Base-by-base conservation (phyloP, 805 yeast genomes). In the Myxozyma udenii region DNA sequence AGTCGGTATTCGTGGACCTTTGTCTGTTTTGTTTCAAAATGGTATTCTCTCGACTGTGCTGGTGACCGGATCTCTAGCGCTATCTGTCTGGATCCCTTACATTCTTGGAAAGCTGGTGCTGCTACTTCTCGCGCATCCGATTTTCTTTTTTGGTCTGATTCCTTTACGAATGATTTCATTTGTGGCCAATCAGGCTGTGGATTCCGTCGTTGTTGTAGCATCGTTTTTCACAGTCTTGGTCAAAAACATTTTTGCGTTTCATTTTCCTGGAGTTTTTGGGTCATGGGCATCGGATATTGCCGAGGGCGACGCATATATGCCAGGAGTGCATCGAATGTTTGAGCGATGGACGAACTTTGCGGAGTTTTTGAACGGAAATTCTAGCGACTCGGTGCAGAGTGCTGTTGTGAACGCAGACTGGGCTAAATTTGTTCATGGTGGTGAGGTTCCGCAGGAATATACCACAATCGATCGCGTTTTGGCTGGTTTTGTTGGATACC, bases 1-100 rank as follows among this genome's bases (percentile, higher is more conserved):
- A n/a, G 46, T 65, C 12, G 67, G 65, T 12, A 41, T 61, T 37
- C 57, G 62, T 3, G 65, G 64, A 6, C 66, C 62, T 4, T 28
- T 62, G 7, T 40, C 52, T 14, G 45, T 52, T 1, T 46, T 66
- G 16, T 53, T 66, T 14, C 56, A 55, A 16, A 55, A 60, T 51
- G 47, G 54, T 26, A 21, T 60, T 26, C 50, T 63, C 50, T 48
- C 60, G 4, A 45, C 42, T 36, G 35, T 67, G 39, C 44, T 53
- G 26, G 49, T 51, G 39, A 44, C 57, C 23, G 41, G 54, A 23
- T 36, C 55, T 14, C 32, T 53, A 3, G 57, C 45, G 2, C n/a
- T 58, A 5, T 30, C 64, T 14, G 48, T 60, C 16, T 58, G 64
- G 47, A 35, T 63, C 4, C 68, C 68, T 2, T 64, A 64, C 52